A percentile compares a stretch with the other conserved stretches of the same genome.
These are phyloP conservation scores for Coniochaeta sp. DNA, from an alignment of 2,329 filamentous ascomycete genomes.

Conservation along the genomic window DNA sequence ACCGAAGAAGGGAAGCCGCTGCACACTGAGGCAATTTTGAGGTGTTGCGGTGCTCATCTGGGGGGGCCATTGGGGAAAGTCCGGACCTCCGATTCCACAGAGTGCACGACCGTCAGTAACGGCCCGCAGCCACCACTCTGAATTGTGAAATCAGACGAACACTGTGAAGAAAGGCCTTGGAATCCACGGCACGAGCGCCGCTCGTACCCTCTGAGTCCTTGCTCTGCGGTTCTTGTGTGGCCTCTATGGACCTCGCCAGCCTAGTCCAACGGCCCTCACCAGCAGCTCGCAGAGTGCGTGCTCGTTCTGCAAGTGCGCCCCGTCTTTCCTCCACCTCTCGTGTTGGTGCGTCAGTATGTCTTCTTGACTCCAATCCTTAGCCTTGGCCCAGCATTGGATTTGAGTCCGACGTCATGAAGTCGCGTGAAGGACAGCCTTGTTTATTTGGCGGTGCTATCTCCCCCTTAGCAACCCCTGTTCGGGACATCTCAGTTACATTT, in stretches of 20 bases:
- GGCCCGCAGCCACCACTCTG: background rate
- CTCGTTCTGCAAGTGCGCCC: background rate
- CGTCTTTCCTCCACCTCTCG: background rate
- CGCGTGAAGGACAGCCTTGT: background rate
- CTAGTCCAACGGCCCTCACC: background rate
- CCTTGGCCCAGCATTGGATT: background rate
- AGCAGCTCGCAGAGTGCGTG: background rate
- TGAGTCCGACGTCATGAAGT: background rate
- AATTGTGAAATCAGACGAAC: background rate
- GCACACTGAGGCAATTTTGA: conserved; percentile 10
- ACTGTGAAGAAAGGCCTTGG: background rate
- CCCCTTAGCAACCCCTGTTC: conserved; percentile 9
- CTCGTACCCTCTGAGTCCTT: background rate
- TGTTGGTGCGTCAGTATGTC: background rate
- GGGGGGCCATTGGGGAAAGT: background rate
- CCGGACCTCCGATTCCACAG: background rate
- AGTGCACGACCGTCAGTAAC: background rate
- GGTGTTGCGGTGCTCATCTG: conserved; percentile 1
- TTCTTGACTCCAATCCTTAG: background rate
- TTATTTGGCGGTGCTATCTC: background rate
- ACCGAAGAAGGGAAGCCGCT: conserved; percentile 10
- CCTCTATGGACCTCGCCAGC: background rate
- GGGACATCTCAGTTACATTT: conserved; percentile 11
- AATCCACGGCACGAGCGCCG: background rate
- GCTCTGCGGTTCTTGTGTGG: background rate